Evolutionary conservation across 2,329 filamentous ascomycete species (phyloP), one percentile per base, ranked within the genome.

Genomic region (Zymoseptoria ardabiliae): DNA sequence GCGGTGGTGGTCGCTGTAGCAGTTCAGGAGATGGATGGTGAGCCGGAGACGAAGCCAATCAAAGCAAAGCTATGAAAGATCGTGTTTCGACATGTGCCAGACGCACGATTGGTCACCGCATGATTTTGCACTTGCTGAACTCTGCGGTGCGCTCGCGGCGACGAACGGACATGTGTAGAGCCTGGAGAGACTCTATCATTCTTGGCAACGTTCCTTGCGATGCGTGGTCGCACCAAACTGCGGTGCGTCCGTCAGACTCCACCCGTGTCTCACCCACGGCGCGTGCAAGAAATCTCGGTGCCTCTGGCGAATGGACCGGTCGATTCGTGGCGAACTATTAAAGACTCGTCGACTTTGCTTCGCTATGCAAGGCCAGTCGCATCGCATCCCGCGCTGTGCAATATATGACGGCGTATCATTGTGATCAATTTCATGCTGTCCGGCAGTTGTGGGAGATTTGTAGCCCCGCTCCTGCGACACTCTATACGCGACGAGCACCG

Each of bases 1-100:
- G 93, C 91, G 69, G 91, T 91, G 4, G 79, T 99, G 55, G 86
- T 92, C 13, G 85, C 87, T 30, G 79, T 96, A 28, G 90, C 90
- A 1, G 85, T 90, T 8, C 87, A 92, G 66, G 84, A 86, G 56
- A 61, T 51, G 9, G 48, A 51, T 22, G 57, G 30, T 28, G n/a
- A 56, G 45, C 62, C 56, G 5, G 56, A 59, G 10, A 58, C 60
- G 20, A 65, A 65, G 55, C 65, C 67, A 17, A 61, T 72, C 53
- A 73, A 73, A 55, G 69, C 72, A 17, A 73, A 73, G 61, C 63
- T 66, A 22, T 66, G 50, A 61, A 20, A 13, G n/a, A 45, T 45
- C 35, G 35, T 45, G 17, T 45, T 45, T 17, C 13, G 17, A 45
- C 35, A 45, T 45, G 35, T 45, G 35, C 35, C 4, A 45, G 35